Percentiles rank a stretch among this genome's conserved stretches.
Evolutionary conservation across 2,329 filamentous ascomycete genomes (phyloP).

Genomic region (Epicoccum nigrum): DNA sequence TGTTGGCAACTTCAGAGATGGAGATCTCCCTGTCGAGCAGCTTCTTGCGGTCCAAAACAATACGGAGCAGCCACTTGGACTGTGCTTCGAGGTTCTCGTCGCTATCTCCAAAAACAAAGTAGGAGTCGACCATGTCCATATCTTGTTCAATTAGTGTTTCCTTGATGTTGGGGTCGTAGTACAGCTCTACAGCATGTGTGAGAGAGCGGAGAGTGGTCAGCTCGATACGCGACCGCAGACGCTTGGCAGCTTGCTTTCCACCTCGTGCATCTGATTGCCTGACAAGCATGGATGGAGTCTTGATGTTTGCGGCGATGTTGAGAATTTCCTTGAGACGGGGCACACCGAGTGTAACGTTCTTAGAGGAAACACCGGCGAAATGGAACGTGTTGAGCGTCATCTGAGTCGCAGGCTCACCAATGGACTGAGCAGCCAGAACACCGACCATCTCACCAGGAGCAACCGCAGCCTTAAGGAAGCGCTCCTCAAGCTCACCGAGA

Average conservation of each 20-base stretch:
- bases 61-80: constrained; percentile 93
- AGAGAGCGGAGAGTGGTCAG: constrained; percentile 93
- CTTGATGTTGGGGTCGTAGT: constrained; percentile 92
- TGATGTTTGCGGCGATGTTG: constrained; percentile 96
- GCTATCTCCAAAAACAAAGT: constrained; percentile 90
- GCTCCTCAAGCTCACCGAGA: constrained; percentile 85
- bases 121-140: constrained; percentile 92
- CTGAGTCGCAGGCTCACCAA: constrained; percentile 97
- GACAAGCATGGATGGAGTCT: constrained; percentile 96
- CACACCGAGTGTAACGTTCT: constrained; percentile 99
- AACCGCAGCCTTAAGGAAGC: constrained; percentile 84
- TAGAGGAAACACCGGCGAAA: constrained; percentile 98
- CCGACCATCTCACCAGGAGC: constrained; percentile 98
- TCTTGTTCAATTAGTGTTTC: constrained; percentile 86
- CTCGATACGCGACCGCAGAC: constrained; percentile 87
- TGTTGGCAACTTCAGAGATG: constrained; percentile 87
- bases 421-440: constrained; percentile 95
- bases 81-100: constrained; percentile 67
- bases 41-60: constrained; percentile 91
- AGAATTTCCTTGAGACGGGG: constrained; percentile 99
- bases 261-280: constrained; percentile 69
- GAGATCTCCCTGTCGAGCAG: constrained; percentile 92
- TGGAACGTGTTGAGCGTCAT: constrained; percentile 99
- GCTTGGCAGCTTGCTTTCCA: constrained; percentile 80
- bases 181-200: constrained; percentile 90